Evolutionary conservation across 371 early-diverging fungal species (phyloP).

Genomic region (Mucor racemosus): DNA sequence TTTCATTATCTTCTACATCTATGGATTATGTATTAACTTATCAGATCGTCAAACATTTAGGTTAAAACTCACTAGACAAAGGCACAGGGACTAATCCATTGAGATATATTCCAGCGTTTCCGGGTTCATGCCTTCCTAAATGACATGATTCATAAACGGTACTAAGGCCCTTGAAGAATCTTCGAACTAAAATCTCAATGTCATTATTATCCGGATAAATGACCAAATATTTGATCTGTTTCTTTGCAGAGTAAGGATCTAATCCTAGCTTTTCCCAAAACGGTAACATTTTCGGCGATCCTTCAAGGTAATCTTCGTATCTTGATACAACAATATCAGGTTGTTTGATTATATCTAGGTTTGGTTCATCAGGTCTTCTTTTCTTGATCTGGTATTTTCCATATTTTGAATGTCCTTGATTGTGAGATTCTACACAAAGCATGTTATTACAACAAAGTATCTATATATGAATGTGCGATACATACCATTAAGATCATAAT

Average conservation of each 20-base stretch:
- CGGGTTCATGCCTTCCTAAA: conserved; percentile 45
- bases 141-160: conserved; percentile 41
- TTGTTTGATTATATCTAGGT: conserved; percentile 33
- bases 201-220: conserved; percentile 45
- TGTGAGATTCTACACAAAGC: conserved; percentile 30
- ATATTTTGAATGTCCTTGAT: conserved; percentile 51
- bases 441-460: background rate
- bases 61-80: conserved; percentile 18
- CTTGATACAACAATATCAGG: conserved; percentile 53
- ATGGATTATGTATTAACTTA: background rate
- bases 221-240: conserved; percentile 49
- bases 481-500: conserved; percentile 34
- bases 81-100: conserved; percentile 46
- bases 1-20: conserved; percentile 26
- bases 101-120: conserved; percentile 32
- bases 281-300: conserved; percentile 46
- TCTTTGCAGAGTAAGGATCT: conserved; percentile 49
- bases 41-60: background rate
- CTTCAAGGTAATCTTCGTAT: conserved; percentile 49
- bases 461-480: too few relatives aligned
- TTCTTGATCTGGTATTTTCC: conserved; percentile 57
- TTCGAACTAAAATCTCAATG: conserved; percentile 33
- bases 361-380: conserved; percentile 42
- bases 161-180: conserved; percentile 52
- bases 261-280: conserved; percentile 59